Evolutionary conservation across 768 basidiomycete genomes (phyloP).

Genomic region (Crassisporium funariophilum): DNA sequence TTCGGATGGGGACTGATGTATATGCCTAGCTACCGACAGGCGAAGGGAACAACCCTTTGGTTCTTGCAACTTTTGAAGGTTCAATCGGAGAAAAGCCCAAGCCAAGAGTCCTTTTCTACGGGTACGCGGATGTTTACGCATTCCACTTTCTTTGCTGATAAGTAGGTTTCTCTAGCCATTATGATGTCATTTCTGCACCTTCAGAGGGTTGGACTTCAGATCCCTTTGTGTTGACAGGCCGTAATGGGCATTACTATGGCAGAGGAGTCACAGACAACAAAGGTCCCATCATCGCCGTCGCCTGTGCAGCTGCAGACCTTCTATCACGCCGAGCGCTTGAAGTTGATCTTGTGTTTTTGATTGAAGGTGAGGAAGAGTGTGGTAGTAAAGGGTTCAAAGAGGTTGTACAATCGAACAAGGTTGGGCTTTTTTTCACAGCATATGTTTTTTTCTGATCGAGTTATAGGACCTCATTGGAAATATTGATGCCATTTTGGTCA

Average conservation of each 20-base stretch:
- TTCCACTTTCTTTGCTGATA: neutral
- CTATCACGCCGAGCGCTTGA: conserved; percentile 72
- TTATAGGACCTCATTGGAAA: conserved; percentile 76
- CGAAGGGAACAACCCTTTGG: conserved; percentile 81
- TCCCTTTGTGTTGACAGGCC: conserved; percentile 80
- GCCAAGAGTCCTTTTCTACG: conserved; percentile 88
- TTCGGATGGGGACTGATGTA: neutral
- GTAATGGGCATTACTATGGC: conserved; percentile 90
- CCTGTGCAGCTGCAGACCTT: conserved; percentile 85
- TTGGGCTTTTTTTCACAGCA: conserved; percentile 22
- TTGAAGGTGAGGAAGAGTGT: conserved; percentile 98
- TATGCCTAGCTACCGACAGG: conserved; percentile 67
- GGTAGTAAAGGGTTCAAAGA: conserved; percentile 86
- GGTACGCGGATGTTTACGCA: conserved; percentile 43
- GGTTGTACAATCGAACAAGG: conserved; percentile 78
- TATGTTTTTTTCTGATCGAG: conserved; percentile 2
- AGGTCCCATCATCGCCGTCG: conserved; percentile 90
- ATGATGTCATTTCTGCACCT: conserved; percentile 92
- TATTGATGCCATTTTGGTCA: conserved; percentile 88
- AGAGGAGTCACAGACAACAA: conserved; percentile 95
- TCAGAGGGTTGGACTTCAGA: conserved; percentile 76
- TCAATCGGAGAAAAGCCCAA: conserved; percentile 57
- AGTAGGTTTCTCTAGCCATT: conserved; percentile 61
- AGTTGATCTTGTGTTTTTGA: conserved; percentile 85
- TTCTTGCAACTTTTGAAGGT: conserved; percentile 85